These are phyloP conservation scores for Lactifluus subvellereus DNA, from an alignment of 768 basidiomycete genomes.

Conservation along the genomic window DNA sequence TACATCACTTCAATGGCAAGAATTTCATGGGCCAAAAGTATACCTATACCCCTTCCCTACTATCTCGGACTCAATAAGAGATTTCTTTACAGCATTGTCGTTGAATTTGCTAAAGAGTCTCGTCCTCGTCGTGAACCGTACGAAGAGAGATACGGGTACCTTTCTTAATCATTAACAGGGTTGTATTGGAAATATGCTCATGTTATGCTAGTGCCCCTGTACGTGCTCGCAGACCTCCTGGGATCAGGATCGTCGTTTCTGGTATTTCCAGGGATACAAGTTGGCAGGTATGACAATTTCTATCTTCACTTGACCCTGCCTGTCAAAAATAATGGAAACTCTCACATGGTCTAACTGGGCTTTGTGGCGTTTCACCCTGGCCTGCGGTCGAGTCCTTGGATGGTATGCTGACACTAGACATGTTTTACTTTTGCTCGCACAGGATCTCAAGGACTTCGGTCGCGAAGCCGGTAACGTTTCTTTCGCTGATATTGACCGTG, in stretches of 20 bases:
- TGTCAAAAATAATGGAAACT: not conserved
- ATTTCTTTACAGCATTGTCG: constrained; percentile 63
- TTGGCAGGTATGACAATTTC: constrained; percentile 85
- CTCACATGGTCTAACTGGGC: not conserved
- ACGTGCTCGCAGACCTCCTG: constrained; percentile 71
- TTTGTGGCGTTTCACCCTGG: not conserved
- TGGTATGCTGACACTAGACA: constrained; percentile 4
- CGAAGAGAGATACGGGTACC: constrained; percentile 47
- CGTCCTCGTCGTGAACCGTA: constrained; percentile 76
- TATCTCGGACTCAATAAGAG: not conserved
- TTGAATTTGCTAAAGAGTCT: constrained; percentile 93
- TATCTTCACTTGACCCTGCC: constrained; percentile 12
- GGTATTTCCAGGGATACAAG: constrained; percentile 92
- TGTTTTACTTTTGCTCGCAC: constrained; percentile 23
- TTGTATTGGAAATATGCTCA: constrained; percentile 6
- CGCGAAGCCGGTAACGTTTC: constrained; percentile 90
- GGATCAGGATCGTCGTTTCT: constrained; percentile 77
- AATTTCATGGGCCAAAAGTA: constrained; percentile 85
- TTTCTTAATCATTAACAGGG: not conserved
- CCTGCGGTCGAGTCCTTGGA: not conserved
- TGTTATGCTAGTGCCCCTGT: constrained; percentile 37
- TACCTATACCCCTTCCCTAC: constrained; percentile 23
- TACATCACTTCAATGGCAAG: constrained; percentile 82
- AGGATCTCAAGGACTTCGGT: constrained; percentile 98
- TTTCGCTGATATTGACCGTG: constrained; percentile 92